Evolutionary conservation across 176 grass and related monocot genomes (phyloP).

Genomic region (Cenchrus fungigraminus): DNA sequence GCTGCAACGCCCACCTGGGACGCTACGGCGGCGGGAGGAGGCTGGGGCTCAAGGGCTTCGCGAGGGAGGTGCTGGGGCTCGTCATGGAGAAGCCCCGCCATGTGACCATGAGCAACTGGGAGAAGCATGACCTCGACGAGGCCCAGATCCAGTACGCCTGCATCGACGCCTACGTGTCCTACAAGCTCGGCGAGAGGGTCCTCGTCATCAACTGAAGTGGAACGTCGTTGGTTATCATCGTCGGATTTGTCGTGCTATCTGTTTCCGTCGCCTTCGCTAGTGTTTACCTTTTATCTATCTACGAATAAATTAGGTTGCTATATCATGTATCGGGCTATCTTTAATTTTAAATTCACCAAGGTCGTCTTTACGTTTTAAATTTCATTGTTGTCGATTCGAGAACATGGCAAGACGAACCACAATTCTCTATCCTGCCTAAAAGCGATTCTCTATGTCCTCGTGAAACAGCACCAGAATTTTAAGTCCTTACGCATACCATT

Average conservation of each 20-base stretch:
- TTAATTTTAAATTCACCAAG: not conserved
- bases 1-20: conserved; percentile 40
- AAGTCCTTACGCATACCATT: no score
- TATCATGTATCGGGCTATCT: not conserved
- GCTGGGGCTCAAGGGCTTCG: conserved; percentile 54
- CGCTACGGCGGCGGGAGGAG: not conserved
- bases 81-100: conserved; percentile 48
- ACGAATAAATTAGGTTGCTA: no score
- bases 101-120: conserved; percentile 64
- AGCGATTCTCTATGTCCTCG: no score
- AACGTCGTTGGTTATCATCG: not conserved
- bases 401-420: no score
- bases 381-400: no score
- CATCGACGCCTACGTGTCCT: conserved; percentile 67
- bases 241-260: not conserved
- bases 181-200: conserved; percentile 50
- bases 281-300: no score
- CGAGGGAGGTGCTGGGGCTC: conserved; percentile 50
- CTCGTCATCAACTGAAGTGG: conserved; percentile 19
- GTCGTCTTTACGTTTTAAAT: no score
- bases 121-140: conserved; percentile 29
- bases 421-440: no score
- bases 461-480: no score
- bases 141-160: conserved; percentile 58
- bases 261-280: not conserved